Percentiles rank a stretch among this genome's conserved stretches.
phyloP scores from a whole-genome alignment of 768 basidiomycete genomes.

The Trametes coccinea region DNA sequence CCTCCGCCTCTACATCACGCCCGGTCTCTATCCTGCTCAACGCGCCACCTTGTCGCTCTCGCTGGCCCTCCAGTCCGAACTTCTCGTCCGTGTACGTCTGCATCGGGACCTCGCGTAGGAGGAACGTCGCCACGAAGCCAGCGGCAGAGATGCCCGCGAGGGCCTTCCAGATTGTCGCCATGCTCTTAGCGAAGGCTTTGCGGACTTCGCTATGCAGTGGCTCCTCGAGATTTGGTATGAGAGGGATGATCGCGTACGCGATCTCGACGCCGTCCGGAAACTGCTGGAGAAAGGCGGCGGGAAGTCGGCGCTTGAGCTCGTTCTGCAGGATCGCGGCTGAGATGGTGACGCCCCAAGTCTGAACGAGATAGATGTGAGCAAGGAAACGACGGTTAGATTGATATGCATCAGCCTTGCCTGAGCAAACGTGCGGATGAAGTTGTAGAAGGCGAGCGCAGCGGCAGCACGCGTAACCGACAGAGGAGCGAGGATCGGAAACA shows the following conservation, averaged over 20 bases:
- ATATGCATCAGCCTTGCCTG: too few species aligned
- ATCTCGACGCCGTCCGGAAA: conserved; percentile 31
- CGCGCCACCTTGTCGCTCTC: not conserved
- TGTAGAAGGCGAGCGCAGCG: conserved; percentile 35
- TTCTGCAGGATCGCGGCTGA: conserved; percentile 41
- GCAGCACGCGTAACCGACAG: conserved; percentile 35
- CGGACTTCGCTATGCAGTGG: conserved; percentile 29
- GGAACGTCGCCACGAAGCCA: conserved; percentile 28
- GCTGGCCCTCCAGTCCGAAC: conserved; percentile 10
- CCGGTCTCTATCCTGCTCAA: too few species aligned
- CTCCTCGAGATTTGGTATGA: conserved; percentile 27
- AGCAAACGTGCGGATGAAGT: conserved; percentile 26
- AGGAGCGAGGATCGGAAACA: conserved; percentile 9
- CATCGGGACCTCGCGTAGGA: conserved; percentile 32
- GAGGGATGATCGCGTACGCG: conserved; percentile 35
- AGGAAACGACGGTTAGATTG: not conserved
- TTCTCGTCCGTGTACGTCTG: conserved; percentile 32
- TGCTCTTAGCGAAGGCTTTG: conserved; percentile 33
- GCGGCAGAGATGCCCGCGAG: conserved; percentile 32
- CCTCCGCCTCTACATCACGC: too few species aligned
- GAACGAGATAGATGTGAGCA: not conserved
- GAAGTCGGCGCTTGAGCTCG: conserved; percentile 33
- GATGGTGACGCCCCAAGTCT: conserved; percentile 40
- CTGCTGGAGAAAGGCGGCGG: conserved; percentile 28
- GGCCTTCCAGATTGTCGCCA: conserved; percentile 35